A percentile compares a stretch with the other conserved stretches of the same genome.
Conservation (phyloP, 129 eudicot genomes). For the Helianthus annuus region DNA sequence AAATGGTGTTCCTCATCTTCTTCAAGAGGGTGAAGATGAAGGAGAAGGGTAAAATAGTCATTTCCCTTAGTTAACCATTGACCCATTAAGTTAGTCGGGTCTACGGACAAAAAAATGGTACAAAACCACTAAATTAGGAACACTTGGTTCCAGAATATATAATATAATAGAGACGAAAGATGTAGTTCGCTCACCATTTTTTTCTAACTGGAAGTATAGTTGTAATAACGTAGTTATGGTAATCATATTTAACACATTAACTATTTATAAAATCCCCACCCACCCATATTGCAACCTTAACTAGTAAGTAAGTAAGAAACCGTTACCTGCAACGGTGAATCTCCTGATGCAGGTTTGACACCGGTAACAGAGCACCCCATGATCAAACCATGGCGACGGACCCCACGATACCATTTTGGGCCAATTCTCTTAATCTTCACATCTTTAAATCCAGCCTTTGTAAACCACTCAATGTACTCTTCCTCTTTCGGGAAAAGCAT, state of each 20-base stretch:
- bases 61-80: too few species aligned
- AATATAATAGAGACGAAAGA: neutral
- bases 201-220: neutral
- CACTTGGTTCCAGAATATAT: too few species aligned
- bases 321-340: constrained; percentile 49
- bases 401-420: constrained; percentile 59
- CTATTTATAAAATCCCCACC: neutral
- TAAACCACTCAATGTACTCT: constrained; percentile 52
- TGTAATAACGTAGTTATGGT: neutral
- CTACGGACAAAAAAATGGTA: too few species aligned
- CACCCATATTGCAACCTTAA: constrained; percentile 1
- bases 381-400: constrained; percentile 49
- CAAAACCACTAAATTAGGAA: too few species aligned
- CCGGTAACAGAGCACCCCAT: constrained; percentile 54
- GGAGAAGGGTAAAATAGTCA: too few species aligned
- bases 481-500: constrained; percentile 53
- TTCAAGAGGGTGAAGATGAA: too few species aligned
- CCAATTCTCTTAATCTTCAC: constrained; percentile 48
- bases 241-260: constrained; percentile 2
- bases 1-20: too few species aligned
- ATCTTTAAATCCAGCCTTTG: constrained; percentile 50
- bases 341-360: constrained; percentile 51
- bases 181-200: neutral
- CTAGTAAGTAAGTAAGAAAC: neutral
- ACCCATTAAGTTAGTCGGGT: too few species aligned